phyloP scores from a whole-genome alignment of 805 yeast genomes.

The Yamadazyma tumulicola region DNA sequence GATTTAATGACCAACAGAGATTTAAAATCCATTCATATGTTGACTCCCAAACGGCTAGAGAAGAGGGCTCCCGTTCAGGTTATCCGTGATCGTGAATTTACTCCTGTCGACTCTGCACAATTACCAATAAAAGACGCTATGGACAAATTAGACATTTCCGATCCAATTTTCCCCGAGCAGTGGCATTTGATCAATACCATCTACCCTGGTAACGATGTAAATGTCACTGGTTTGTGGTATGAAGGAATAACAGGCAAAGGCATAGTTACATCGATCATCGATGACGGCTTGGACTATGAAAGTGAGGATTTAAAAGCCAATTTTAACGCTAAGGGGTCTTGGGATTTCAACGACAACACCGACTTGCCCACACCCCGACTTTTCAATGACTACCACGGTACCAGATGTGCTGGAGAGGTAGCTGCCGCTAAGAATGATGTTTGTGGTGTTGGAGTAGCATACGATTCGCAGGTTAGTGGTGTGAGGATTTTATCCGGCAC shows the following conservation, averaged over 20 bases:
- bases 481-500: slow-evolving; percentile 81
- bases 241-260: slow-evolving; percentile 79
- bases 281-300: slow-evolving; percentile 89
- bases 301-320: slow-evolving; percentile 68
- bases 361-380: slow-evolving; percentile 78
- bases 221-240: slow-evolving; percentile 82
- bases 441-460: slow-evolving; percentile 98
- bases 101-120: slow-evolving; percentile 49
- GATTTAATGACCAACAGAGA: slow-evolving; percentile 22
- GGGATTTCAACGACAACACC: slow-evolving; percentile 83
- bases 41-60: slow-evolving; percentile 50
- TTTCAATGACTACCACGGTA: slow-evolving; percentile 87
- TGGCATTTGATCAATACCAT: slow-evolving; percentile 87
- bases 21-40: slow-evolving; percentile 49
- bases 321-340: slow-evolving; percentile 77
- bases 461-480: slow-evolving; percentile 80
- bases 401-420: slow-evolving; percentile 96
- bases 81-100: slow-evolving; percentile 2
- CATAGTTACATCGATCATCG: slow-evolving; percentile 82
- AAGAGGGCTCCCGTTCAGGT: slow-evolving; percentile 56
- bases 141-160: slow-evolving; percentile 59
- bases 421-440: slow-evolving; percentile 83
- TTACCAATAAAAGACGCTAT: slow-evolving; percentile 44
- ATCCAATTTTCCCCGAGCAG: slow-evolving; percentile 79
- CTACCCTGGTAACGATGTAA: slow-evolving; percentile 79